These are phyloP conservation scores for Cyclotella sp. DNA, from an alignment of 108 stramenopile genomes.

Conservation along the genomic window DNA sequence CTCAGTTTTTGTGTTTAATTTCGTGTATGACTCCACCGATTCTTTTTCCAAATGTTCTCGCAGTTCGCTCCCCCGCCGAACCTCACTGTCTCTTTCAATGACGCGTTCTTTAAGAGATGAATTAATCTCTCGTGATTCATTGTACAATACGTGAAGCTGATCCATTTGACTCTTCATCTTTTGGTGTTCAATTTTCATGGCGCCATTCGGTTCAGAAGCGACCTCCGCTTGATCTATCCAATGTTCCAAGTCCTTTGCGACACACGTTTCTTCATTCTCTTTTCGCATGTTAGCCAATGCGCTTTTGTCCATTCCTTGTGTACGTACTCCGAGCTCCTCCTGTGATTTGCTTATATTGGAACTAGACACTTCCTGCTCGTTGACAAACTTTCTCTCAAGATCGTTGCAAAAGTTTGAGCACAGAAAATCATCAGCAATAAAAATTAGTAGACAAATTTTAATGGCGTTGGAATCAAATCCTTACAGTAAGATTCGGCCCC, in stretches of 20 bases:
- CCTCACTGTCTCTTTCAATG: slow-evolving; percentile 31
- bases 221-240: slow-evolving; percentile 39
- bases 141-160: slow-evolving; percentile 33
- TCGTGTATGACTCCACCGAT: slow-evolving; percentile 29
- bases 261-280: slow-evolving; percentile 29
- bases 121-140: slow-evolving; percentile 23
- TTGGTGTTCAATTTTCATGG: slow-evolving; percentile 29
- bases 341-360: slow-evolving; percentile 26
- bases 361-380: no score
- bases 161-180: slow-evolving; percentile 22
- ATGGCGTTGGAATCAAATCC: no score
- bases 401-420: no score
- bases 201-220: slow-evolving; percentile 13
- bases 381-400: no score
- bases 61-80: slow-evolving; percentile 21
- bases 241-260: slow-evolving; percentile 28
- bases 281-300: slow-evolving; percentile 18
- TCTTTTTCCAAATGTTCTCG: slow-evolving; percentile 34
- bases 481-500: no score
- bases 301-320: slow-evolving; percentile 29
- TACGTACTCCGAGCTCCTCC: slow-evolving; percentile 28
- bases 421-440: no score
- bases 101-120: slow-evolving; percentile 17
- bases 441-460: no score
- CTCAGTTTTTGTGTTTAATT: slow-evolving; percentile 36